These are phyloP conservation scores for Sicyos baderoa DNA, from an alignment of 306 rosid genomes.

Conservation along the genomic window DNA sequence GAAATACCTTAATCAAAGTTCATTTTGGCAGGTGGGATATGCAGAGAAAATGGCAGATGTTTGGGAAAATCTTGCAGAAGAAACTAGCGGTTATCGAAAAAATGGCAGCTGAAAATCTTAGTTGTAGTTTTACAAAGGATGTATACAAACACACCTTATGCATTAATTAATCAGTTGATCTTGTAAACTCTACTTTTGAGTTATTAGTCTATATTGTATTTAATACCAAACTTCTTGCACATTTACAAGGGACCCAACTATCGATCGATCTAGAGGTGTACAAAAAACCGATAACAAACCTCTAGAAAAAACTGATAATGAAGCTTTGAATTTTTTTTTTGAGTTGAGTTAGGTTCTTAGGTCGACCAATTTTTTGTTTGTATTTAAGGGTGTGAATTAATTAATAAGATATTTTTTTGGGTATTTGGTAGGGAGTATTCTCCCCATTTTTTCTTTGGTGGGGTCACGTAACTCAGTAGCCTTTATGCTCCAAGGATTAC, in stretches of 20 bases:
- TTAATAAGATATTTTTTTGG: too few relatives aligned
- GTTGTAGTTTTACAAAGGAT: slow-evolving; percentile 21
- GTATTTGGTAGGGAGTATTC: too few relatives aligned
- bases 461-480: too few relatives aligned
- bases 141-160: slow-evolving; percentile 6
- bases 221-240: neutral
- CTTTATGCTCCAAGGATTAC: too few relatives aligned
- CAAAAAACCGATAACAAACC: too few relatives aligned
- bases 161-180: neutral
- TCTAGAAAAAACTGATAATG: too few relatives aligned
- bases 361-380: too few relatives aligned
- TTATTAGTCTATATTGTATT: neutral
- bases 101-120: slow-evolving; percentile 37
- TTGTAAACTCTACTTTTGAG: neutral
- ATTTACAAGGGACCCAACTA: neutral
- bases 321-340: too few relatives aligned
- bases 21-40: slow-evolving; percentile 62
- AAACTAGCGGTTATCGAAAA: slow-evolving; percentile 43
- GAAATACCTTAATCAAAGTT: slow-evolving; percentile 7
- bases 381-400: too few relatives aligned
- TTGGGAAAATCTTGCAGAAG: slow-evolving; percentile 84
- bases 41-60: slow-evolving; percentile 89
- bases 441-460: too few relatives aligned
- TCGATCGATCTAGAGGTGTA: too few relatives aligned
- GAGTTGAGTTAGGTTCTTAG: too few relatives aligned